These are phyloP conservation scores for Ophiostoma sp. DNA, from an alignment of 2,329 filamentous ascomycete genomes.

Conservation along the genomic window DNA sequence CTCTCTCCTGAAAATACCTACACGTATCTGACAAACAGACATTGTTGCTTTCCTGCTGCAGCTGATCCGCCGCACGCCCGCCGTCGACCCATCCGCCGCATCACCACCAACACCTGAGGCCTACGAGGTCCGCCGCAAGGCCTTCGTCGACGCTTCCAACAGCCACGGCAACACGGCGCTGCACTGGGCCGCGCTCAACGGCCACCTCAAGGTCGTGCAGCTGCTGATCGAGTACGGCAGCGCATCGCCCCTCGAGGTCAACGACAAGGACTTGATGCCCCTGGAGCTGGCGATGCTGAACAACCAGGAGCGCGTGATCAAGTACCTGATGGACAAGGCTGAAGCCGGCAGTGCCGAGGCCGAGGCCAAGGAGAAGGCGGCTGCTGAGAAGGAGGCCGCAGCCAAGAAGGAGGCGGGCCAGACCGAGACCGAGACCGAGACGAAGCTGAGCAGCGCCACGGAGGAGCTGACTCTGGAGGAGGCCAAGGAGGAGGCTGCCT, in stretches of 20 bases:
- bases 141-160: conserved; percentile 65
- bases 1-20: too few species aligned
- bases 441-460: neutral
- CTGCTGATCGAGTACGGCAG: conserved; percentile 69
- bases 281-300: conserved; percentile 68
- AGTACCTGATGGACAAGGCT: conserved; percentile 47
- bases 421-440: neutral
- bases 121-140: conserved; percentile 18
- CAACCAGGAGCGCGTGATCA: conserved; percentile 59
- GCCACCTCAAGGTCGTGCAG: conserved; percentile 76
- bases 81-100: conserved; percentile 32
- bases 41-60: neutral
- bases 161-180: conserved; percentile 81
- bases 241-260: conserved; percentile 71
- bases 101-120: conserved; percentile 38
- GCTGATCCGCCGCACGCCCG: neutral
- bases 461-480: conserved; percentile 2
- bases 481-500: neutral
- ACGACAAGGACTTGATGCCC: conserved; percentile 77
- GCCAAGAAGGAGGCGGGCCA: neutral
- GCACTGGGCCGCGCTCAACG: conserved; percentile 90
- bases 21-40: neutral
- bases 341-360: conserved; percentile 9
- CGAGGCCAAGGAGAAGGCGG: conserved; percentile 5
- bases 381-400: neutral